Conservation (phyloP, 2,329 filamentous ascomycete genomes). For the Dichotomopilus funicola region DNA sequence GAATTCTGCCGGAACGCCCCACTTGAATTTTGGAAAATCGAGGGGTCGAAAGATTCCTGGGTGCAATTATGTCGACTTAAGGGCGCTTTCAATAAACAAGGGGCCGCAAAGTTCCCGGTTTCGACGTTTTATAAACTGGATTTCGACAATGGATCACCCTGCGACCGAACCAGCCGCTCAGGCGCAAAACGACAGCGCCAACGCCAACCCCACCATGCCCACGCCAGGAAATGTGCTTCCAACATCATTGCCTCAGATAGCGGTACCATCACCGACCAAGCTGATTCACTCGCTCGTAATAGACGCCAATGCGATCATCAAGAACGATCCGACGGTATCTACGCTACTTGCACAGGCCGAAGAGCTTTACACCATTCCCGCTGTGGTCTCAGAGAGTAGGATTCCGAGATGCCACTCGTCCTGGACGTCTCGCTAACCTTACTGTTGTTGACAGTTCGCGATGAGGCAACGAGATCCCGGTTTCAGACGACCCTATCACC, state of each 20-base stretch:
- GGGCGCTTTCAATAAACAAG: too few relatives aligned
- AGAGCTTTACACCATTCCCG: slow-evolving; percentile 72
- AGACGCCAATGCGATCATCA: slow-evolving; percentile 88
- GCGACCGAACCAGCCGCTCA: slow-evolving; percentile 6
- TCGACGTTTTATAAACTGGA: not conserved
- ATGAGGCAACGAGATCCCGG: slow-evolving; percentile 70
- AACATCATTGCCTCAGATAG: not conserved
- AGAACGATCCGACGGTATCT: slow-evolving; percentile 81
- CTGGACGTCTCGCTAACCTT: slow-evolving; percentile 58
- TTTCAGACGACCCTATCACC: slow-evolving; percentile 80
- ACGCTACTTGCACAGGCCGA: slow-evolving; percentile 73
- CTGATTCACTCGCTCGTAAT: slow-evolving; percentile 54
- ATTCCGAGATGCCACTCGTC: not conserved
- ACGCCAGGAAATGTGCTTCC: not conserved
- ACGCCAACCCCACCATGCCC: slow-evolving; percentile 21
- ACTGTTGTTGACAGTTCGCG: slow-evolving; percentile 38
- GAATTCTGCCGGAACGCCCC: slow-evolving; percentile 21
- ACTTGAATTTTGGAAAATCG: slow-evolving; percentile 21
- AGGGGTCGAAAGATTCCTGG: not conserved
- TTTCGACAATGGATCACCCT: slow-evolving; percentile 13
- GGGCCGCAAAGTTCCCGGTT: too few relatives aligned
- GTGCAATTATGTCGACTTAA: too few relatives aligned
- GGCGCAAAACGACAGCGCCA: slow-evolving; percentile 1
- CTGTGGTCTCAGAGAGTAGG: slow-evolving; percentile 70
- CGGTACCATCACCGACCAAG: slow-evolving; percentile 13